Base-by-base conservation (phyloP, 2,329 filamentous ascomycete genomes). In the Fusarium caatingaense region DNA sequence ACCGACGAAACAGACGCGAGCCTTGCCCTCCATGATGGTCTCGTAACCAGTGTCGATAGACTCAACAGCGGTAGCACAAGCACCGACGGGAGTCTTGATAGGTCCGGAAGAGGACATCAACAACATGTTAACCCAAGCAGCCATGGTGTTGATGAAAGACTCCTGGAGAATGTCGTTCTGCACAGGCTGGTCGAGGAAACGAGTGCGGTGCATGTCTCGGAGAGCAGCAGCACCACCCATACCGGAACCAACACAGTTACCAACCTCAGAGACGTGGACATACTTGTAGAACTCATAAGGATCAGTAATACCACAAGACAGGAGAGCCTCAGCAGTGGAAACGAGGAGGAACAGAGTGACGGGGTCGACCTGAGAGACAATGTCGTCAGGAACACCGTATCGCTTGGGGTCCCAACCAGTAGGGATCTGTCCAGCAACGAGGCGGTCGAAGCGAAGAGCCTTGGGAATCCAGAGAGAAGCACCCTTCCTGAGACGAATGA, bases 231-330 rank as follows among this genome's bases (percentile, higher is more conserved):
- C 92, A 83, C 96, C 97, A 87, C 96, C 96, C 85, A 99, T 97
- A 86, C 97, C 96, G 32, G 97, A 99, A 82, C 96, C 96, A 74
- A 99, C 91, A 79, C 95, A 98, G 87, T 99, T 99, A 81, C 96
- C 96, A 54, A 99, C 93, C 79, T 99, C 93, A 10, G 96, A 98
- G 66, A 99, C 90, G 81, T 99, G 96, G 69, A 99, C 94, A 77
- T 99, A 99, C 86, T 98, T 94, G 89, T 99, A 99, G 84, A 99
- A 98, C 83, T 99, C 96, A 79, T 98, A 99, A 21, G 96, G 97
- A 79, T 99, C 97, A 27, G 96, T 98, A 80, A 99, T 95, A 90
- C 96, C 96, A 68, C 93, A 92, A 30, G 93, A 92, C 54, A 99
- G 87, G 10, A 99, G 90, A 63, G 94, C 91, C 82, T 99, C 97